Percentiles rank a stretch among this genome's conserved stretches.
phyloP scores from a whole-genome alignment of 2,329 filamentous ascomycete species.

The Aspergillus sp. region DNA sequence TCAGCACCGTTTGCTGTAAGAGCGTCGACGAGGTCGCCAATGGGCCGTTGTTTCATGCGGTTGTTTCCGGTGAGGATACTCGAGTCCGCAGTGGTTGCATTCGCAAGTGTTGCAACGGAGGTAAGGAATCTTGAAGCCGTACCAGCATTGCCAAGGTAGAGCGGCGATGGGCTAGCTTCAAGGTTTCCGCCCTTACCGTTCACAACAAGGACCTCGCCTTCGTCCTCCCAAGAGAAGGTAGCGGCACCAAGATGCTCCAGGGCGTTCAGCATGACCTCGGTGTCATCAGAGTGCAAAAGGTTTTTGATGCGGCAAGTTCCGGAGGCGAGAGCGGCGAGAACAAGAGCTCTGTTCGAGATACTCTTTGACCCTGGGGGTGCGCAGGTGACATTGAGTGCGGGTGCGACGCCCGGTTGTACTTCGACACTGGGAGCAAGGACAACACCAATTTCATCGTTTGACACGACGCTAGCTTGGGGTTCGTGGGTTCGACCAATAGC shows the following conservation, averaged over 20 bases:
- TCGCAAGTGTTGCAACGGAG: slow-evolving; percentile 78
- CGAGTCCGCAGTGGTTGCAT: slow-evolving; percentile 54
- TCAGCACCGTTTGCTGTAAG: slow-evolving; percentile 78
- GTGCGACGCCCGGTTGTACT: slow-evolving; percentile 65
- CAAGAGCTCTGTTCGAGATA: slow-evolving; percentile 88
- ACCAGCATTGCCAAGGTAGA: slow-evolving; percentile 94
- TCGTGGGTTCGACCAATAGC: slow-evolving; percentile 85
- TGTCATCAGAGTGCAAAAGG: slow-evolving; percentile 91
- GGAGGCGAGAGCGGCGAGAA: slow-evolving; percentile 83
- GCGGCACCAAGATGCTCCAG: slow-evolving; percentile 77
- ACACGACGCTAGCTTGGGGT: slow-evolving; percentile 79
- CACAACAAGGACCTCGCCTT: slow-evolving; percentile 83
- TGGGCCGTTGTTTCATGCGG: slow-evolving; percentile 92
- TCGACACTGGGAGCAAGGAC: slow-evolving; percentile 73
- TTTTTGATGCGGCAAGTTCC: slow-evolving; percentile 87
- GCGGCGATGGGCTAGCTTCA: slow-evolving; percentile 63
- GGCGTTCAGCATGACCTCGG: slow-evolving; percentile 94
- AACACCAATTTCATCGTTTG: slow-evolving; percentile 74
- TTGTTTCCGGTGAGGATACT: slow-evolving; percentile 88
- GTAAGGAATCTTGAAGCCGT: slow-evolving; percentile 94
- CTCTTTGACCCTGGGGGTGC: slow-evolving; percentile 94
- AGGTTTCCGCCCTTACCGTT: slow-evolving; percentile 85
- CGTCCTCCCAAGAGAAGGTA: slow-evolving; percentile 87
- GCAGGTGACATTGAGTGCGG: slow-evolving; percentile 62
- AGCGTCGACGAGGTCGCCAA: slow-evolving; percentile 87